Percentiles rank a stretch among this genome's conserved stretches.
Evolutionary conservation across 352 stramenopile genomes (phyloP).

Genomic region (Globisporangium recalcitrans): DNA sequence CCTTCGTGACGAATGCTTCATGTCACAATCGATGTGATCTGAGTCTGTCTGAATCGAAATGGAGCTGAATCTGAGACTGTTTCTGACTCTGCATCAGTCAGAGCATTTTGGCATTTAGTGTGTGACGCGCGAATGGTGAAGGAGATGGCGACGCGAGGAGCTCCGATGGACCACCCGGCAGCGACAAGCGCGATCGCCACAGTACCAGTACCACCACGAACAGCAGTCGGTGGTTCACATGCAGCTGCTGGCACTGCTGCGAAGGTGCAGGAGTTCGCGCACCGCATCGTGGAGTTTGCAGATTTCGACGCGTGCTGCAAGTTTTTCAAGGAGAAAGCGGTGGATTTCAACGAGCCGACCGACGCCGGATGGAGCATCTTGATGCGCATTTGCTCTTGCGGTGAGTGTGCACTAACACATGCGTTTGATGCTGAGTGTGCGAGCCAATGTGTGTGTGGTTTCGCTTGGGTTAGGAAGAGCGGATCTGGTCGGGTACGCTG

Average conservation of each 20-base stretch:
- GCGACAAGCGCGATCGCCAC: not conserved
- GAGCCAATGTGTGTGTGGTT: not conserved
- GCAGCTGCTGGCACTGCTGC: not conserved
- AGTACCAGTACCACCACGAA: not conserved
- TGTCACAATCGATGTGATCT: not conserved
- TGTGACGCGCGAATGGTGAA: not conserved
- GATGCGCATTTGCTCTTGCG: conserved; percentile 72
- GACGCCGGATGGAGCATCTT: conserved; percentile 69
- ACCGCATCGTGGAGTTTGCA: conserved; percentile 74
- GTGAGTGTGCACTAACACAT: conserved; percentile 22
- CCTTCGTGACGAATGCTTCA: not conserved
- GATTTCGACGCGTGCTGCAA: conserved; percentile 45
- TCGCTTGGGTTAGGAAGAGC: conserved; percentile 36
- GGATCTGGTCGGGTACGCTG: conserved; percentile 51
- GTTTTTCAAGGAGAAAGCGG: conserved; percentile 51
- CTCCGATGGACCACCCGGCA: not conserved
- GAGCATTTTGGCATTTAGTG: too few species aligned
- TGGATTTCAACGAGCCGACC: conserved; percentile 61
- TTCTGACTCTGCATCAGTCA: too few species aligned
- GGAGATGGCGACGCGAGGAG: not conserved
- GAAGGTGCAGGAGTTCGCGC: conserved; percentile 63
- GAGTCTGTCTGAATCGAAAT: too few species aligned
- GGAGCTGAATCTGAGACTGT: too few species aligned
- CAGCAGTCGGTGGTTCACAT: not conserved
- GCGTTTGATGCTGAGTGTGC: too few species aligned